Evolutionary conservation across 1,284 basidiomycete genomes (phyloP).

Genomic region (Cryptococcus wingfieldii): DNA sequence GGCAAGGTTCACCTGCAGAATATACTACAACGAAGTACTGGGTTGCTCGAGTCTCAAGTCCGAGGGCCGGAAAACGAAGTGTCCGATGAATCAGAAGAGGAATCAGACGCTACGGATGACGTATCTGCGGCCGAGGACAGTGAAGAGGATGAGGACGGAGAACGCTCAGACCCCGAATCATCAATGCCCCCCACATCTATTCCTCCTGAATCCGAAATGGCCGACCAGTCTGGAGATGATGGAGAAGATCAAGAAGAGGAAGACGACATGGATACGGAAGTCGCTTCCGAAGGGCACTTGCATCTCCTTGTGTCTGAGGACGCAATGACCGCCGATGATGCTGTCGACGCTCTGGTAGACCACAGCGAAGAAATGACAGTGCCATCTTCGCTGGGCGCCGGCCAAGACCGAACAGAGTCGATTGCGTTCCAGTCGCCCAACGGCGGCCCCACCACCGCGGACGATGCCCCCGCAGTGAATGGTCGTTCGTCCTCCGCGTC

Average conservation of each 20-base stretch:
- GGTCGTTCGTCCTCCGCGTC: neutral
- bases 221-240: neutral
- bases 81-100: constrained; percentile 23
- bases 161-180: constrained; percentile 23
- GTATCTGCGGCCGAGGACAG: constrained; percentile 32
- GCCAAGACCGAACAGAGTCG: too few species aligned
- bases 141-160: constrained; percentile 36
- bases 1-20: constrained; percentile 83
- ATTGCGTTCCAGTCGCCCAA: neutral
- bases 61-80: constrained; percentile 55
- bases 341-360: neutral
- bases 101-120: constrained; percentile 29
- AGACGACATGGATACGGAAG: constrained; percentile 16
- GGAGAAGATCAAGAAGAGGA: constrained; percentile 5
- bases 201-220: neutral
- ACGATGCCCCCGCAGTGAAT: neutral
- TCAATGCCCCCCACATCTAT: neutral
- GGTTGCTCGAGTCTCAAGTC: constrained; percentile 76
- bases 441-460: neutral
- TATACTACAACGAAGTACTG: constrained; percentile 83
- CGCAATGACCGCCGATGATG: neutral
- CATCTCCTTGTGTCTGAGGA: constrained; percentile 23
- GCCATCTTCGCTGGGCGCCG: too few species aligned
- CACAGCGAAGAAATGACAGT: neutral
- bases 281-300: constrained; percentile 24